Evolutionary conservation across 371 early-diverging fungal species (phyloP), one percentile per base, ranked within the genome.

Genomic region (Capillidium heterosporum): DNA sequence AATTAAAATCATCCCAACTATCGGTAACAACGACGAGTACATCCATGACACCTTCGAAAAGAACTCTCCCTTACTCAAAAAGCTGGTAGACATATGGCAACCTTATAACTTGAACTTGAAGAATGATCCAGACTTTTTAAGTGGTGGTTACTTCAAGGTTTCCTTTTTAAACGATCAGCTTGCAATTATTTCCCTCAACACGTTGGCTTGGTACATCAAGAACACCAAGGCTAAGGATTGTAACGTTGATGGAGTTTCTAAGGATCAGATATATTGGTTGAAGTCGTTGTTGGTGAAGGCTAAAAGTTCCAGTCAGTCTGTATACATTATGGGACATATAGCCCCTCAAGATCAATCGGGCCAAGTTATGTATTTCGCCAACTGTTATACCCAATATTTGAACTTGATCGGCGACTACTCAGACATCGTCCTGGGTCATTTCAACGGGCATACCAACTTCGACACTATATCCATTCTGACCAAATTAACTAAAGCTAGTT

Each of bases 271-370:
- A 17, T 29, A 58, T n/a, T 4, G 31, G 10, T 59, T 53, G n/a
- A 39, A 24, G 3, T 26, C 48, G 1, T 57, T 60, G 47, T 42
- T 46, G 1, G 55, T 35, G 19, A 50, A 57, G 44, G 60, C 65
- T 5, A 42, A 29, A 13, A 26, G n/a, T 1, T 42, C 32, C 35
- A 48, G 40, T 26, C 32, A 57, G 26, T 60, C 55, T 46, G 60
- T 66, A 8, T 69, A 67, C 61, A 56, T 72, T 17, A 71, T 71
- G 61, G 66, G 68, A 11, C 75, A 77, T 65, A 64, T 74, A 35
- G 72, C 77, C 13, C 73, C 77, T n/a, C 63, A 63, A 24, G 67
- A 66, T 50, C 67, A 65, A 46, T 55, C 60, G 50, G 65, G 61
- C 7, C 59, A 56, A 1, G 56, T 40, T n/a, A 48, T 64, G 3